Evolutionary conservation across 805 yeast species (phyloP).

Genomic region (Komagataella ulmi): DNA sequence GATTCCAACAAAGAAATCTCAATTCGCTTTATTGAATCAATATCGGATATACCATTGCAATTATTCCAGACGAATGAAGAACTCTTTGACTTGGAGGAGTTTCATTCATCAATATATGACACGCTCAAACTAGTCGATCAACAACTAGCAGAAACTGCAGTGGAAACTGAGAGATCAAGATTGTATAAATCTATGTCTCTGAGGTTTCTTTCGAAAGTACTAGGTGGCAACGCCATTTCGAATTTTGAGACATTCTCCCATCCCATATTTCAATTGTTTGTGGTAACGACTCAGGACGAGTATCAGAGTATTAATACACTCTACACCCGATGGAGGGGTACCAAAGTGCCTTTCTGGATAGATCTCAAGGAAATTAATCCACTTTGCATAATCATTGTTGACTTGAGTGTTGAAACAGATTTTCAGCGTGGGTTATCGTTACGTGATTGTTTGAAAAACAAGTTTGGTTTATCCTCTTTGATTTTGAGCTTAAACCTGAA

Average conservation of each 20-base stretch:
- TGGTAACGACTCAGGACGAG: conserved; percentile 41
- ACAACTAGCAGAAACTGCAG: background rate
- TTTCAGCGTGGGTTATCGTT: conserved; percentile 21
- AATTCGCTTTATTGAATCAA: background rate
- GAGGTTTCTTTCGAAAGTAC: conserved; percentile 40
- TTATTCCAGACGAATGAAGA: background rate
- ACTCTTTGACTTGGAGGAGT: background rate
- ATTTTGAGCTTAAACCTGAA: conserved; percentile 3
- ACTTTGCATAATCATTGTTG: conserved; percentile 35
- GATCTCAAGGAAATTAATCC: conserved; percentile 51
- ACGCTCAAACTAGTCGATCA: background rate
- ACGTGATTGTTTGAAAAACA: conserved; percentile 16
- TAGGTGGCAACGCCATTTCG: conserved; percentile 46
- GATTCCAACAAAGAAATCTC: background rate
- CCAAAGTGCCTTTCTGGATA: conserved; percentile 44
- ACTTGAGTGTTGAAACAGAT: conserved; percentile 28
- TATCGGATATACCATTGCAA: background rate
- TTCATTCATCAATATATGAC: background rate
- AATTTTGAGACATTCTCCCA: conserved; percentile 82
- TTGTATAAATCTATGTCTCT: conserved; percentile 9
- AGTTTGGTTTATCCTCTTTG: conserved; percentile 9
- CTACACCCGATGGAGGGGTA: conserved; percentile 37
- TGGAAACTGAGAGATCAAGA: background rate
- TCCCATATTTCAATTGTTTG: conserved; percentile 66
- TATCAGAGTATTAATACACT: conserved; percentile 44